A percentile compares a stretch with the other conserved stretches of the same genome.
Evolutionary conservation across 495 filamentous ascomycete genomes (phyloP).

Genomic region (Hypoxylon lienhwacheense): DNA sequence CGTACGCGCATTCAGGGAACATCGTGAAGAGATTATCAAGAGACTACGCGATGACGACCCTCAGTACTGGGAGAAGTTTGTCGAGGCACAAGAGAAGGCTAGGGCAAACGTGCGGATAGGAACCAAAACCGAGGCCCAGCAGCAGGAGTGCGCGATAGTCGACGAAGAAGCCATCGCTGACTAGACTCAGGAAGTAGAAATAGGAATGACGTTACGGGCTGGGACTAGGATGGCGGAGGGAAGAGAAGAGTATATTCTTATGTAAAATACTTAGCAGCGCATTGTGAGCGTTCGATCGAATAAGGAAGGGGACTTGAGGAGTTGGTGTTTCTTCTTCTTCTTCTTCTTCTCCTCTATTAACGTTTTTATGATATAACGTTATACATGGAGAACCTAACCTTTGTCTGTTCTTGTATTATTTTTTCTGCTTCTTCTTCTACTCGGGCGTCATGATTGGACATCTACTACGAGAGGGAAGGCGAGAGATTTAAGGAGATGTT

Average conservation of each 20-base stretch:
- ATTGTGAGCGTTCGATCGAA: slow-evolving; percentile 6
- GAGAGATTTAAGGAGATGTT: too few species aligned
- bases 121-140: slow-evolving; percentile 23
- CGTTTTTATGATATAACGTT: too few species aligned
- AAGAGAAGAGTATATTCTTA: slow-evolving; percentile 8
- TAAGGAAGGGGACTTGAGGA: too few species aligned
- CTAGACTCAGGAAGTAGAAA: slow-evolving; percentile 8
- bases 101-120: slow-evolving; percentile 55
- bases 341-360: too few species aligned
- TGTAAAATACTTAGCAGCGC: slow-evolving; percentile 13
- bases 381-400: too few species aligned
- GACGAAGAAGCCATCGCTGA: slow-evolving; percentile 42
- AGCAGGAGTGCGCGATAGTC: slow-evolving; percentile 11
- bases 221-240: too few species aligned
- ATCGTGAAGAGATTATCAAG: slow-evolving; percentile 52
- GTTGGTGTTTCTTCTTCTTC: too few species aligned
- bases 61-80: slow-evolving; percentile 64
- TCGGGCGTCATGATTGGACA: too few species aligned
- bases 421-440: too few species aligned
- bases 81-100: slow-evolving; percentile 67
- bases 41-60: slow-evolving; percentile 60
- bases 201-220: not conserved
- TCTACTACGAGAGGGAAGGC: too few species aligned
- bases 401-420: too few species aligned
- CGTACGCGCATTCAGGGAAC: slow-evolving; percentile 61